These are phyloP conservation scores for Pharus latifolius DNA, from an alignment of 176 grass and related monocot species.

Conservation along the genomic window DNA sequence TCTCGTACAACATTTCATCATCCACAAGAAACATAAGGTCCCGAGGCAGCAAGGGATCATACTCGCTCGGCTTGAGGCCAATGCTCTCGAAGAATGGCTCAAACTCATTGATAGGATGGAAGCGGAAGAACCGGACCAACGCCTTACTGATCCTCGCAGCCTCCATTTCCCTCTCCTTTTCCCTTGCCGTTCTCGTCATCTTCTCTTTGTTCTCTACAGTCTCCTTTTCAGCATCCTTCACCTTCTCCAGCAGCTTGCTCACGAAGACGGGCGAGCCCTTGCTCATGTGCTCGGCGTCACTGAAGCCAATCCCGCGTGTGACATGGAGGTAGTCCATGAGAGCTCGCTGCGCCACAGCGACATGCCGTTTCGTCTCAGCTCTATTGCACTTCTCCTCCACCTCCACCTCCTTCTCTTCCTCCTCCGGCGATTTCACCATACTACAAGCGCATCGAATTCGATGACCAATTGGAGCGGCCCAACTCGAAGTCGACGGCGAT, in stretches of 20 bases:
- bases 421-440: neutral
- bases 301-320: slow-evolving; percentile 30
- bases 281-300: slow-evolving; percentile 50
- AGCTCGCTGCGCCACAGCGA: slow-evolving; percentile 8
- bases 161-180: slow-evolving; percentile 17
- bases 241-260: slow-evolving; percentile 39
- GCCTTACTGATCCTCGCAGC: slow-evolving; percentile 28
- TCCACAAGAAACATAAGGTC: slow-evolving; percentile 58
- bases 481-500: neutral
- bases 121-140: slow-evolving; percentile 25
- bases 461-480: neutral
- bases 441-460: neutral
- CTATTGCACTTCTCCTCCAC: neutral
- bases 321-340: slow-evolving; percentile 59
- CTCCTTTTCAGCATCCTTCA: slow-evolving; percentile 30
- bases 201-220: neutral
- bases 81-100: slow-evolving; percentile 73
- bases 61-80: slow-evolving; percentile 29
- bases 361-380: neutral
- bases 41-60: slow-evolving; percentile 24
- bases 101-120: slow-evolving; percentile 59
- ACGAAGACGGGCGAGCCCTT: slow-evolving; percentile 37
- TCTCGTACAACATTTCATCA: slow-evolving; percentile 27
- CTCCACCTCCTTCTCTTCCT: neutral
- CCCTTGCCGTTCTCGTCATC: slow-evolving; percentile 1